Conservation (phyloP, 2,329 filamentous ascomycete species). For the Sarocladiaceae sp. region DNA sequence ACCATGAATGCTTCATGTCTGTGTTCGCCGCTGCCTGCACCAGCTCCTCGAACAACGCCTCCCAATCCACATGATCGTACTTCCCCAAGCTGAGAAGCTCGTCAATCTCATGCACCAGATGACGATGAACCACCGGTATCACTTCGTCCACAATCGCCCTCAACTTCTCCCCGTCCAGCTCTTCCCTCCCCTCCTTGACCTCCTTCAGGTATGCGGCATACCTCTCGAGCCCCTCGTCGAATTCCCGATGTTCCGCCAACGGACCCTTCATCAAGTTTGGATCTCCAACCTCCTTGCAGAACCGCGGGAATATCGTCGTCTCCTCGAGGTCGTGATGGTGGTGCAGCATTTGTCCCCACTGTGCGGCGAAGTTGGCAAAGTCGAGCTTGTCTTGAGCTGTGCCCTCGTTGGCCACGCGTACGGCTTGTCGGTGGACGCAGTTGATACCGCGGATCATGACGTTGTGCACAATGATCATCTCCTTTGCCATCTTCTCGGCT, state of each 20-base stretch:
- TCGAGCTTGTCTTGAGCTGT: slow-evolving; percentile 14
- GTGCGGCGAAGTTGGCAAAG: slow-evolving; percentile 18
- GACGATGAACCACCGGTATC: slow-evolving; percentile 24
- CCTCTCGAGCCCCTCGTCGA: slow-evolving; percentile 22
- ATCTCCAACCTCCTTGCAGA: slow-evolving; percentile 23
- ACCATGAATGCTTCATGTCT: slow-evolving; percentile 9
- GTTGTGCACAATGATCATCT: slow-evolving; percentile 25
- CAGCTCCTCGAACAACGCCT: slow-evolving; percentile 19
- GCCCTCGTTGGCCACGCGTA: slow-evolving; percentile 14
- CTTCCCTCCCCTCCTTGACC: slow-evolving; percentile 20
- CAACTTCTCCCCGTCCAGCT: slow-evolving; percentile 25
- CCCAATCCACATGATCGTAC: slow-evolving; percentile 29
- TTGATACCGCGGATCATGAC: slow-evolving; percentile 25
- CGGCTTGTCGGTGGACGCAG: slow-evolving; percentile 25
- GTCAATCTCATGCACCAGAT: slow-evolving; percentile 32
- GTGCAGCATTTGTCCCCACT: slow-evolving; percentile 26
- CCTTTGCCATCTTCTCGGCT: slow-evolving; percentile 1
- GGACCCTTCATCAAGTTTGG: slow-evolving; percentile 25
- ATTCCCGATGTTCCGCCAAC: slow-evolving; percentile 25
- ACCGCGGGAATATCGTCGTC: slow-evolving; percentile 25
- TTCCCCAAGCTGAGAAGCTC: slow-evolving; percentile 26
- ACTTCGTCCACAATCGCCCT: slow-evolving; percentile 28
- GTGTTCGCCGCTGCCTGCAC: not conserved
- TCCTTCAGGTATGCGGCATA: slow-evolving; percentile 26
- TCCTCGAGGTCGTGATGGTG: slow-evolving; percentile 30